Evolutionary conservation across 148 eudicot genomes (phyloP).

Genomic region (Dianthus caryophyllus): DNA sequence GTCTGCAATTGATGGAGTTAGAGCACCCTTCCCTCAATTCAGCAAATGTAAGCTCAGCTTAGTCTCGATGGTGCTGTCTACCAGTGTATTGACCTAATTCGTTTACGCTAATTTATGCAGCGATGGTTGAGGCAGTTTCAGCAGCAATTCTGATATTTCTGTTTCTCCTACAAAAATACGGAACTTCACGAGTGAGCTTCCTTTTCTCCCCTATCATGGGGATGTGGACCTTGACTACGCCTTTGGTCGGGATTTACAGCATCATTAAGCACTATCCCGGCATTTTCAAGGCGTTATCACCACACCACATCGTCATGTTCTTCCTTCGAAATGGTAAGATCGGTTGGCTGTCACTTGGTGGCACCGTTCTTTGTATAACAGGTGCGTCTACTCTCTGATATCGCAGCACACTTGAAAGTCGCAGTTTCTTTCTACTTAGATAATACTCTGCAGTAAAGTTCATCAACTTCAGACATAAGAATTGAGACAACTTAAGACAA

Average conservation of each 20-base stretch:
- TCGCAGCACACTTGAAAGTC: not conserved
- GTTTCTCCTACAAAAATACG: conserved; percentile 54
- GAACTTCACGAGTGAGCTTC: conserved; percentile 63
- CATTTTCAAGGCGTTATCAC: conserved; percentile 62
- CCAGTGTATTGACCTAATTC: not conserved
- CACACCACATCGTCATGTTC: conserved; percentile 38
- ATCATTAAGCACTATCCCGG: conserved; percentile 47
- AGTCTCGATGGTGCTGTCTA: not conserved
- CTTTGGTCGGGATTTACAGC: conserved; percentile 51
- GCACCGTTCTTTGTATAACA: conserved; percentile 60
- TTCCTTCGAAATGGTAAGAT: conserved; percentile 50
- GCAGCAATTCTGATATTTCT: conserved; percentile 42
- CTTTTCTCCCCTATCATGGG: conserved; percentile 64
- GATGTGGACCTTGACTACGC: conserved; percentile 56
- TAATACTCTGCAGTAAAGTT: too few species aligned
- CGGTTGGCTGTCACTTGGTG: conserved; percentile 55
- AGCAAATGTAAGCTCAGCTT: conserved; percentile 36
- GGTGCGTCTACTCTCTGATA: conserved; percentile 25
- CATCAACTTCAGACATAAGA: too few species aligned
- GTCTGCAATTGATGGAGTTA: conserved; percentile 68
- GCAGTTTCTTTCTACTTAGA: too few species aligned
- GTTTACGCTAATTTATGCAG: conserved; percentile 27
- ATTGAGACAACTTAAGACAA: too few species aligned
- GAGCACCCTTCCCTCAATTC: conserved; percentile 61
- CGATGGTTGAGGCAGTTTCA: conserved; percentile 43